Conservation (phyloP, 345 rosid species). For the Populus ilicifolia region DNA sequence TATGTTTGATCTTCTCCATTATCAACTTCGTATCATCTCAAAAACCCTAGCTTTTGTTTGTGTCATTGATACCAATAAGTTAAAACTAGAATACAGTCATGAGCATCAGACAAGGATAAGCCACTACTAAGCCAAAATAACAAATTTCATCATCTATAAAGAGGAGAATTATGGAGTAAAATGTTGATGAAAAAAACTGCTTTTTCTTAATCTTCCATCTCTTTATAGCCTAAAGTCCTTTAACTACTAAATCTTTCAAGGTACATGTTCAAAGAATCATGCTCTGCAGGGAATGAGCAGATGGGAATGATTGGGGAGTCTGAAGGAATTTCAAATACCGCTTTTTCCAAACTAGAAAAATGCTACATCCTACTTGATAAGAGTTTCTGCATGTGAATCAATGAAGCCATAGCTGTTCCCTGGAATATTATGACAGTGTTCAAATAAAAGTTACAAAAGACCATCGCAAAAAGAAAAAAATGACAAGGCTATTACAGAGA, state of each 20-base stretch:
- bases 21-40: not conserved
- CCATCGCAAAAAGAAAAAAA: conserved; percentile 17
- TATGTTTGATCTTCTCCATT: too few species aligned
- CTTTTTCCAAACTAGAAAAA: conserved; percentile 80
- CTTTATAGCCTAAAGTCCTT: not conserved
- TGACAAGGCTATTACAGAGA: conserved; percentile 1
- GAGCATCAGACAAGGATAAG: not conserved
- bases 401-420: conserved; percentile 95
- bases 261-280: not conserved
- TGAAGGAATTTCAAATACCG: conserved; percentile 40
- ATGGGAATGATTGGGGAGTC: not conserved
- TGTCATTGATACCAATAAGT: not conserved
- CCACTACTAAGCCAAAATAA: not conserved
- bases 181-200: not conserved
- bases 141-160: not conserved
- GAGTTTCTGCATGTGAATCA: conserved; percentile 91
- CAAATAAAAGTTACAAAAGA: conserved; percentile 12
- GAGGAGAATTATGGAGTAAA: not conserved
- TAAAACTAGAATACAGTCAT: not conserved
- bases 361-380: conserved; percentile 84
- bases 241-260: not conserved
- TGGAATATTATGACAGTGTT: conserved; percentile 26
- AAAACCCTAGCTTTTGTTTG: not conserved
- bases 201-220: not conserved
- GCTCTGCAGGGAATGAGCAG: not conserved